A percentile compares a stretch with the other conserved stretches of the same genome.
These are phyloP conservation scores for Alternaria viburni DNA, from an alignment of 2,329 filamentous ascomycete genomes.

Conservation along the genomic window DNA sequence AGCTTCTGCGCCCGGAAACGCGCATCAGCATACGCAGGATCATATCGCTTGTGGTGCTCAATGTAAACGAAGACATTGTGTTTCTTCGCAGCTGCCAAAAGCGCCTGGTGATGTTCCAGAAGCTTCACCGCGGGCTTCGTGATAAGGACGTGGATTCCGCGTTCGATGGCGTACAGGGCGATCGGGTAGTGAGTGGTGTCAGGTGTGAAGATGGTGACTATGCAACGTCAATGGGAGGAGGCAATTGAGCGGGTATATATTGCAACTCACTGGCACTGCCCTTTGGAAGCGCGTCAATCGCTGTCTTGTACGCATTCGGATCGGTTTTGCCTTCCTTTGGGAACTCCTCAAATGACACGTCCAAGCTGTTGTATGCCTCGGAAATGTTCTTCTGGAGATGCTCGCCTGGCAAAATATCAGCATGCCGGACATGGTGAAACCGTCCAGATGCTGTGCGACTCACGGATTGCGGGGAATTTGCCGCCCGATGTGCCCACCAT, in stretches of 20 bases:
- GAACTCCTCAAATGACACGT: constrained; percentile 84
- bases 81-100: constrained; percentile 74
- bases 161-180: constrained; percentile 88
- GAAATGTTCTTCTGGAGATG: constrained; percentile 89
- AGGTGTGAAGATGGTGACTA: constrained; percentile 89
- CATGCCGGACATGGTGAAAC: not conserved
- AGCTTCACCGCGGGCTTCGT: constrained; percentile 93
- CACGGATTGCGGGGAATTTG: constrained; percentile 91
- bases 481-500: constrained; percentile 90
- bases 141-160: constrained; percentile 86
- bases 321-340: constrained; percentile 76
- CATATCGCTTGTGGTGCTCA: constrained; percentile 96
- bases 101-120: constrained; percentile 77
- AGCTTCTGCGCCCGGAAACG: constrained; percentile 75
- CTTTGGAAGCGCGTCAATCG: constrained; percentile 80
- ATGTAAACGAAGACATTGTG: constrained; percentile 88
- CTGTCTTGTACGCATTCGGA: constrained; percentile 82
- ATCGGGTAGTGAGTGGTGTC: constrained; percentile 94
- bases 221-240: not conserved
- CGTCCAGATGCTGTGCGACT: constrained; percentile 41
- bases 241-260: not conserved
- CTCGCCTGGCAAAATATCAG: constrained; percentile 62
- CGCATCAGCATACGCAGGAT: constrained; percentile 91
- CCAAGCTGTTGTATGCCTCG: constrained; percentile 84
- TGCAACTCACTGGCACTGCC: constrained; percentile 71